phyloP scores from a whole-genome alignment of 805 yeast species.

The Metschnikowia arizonensis region DNA sequence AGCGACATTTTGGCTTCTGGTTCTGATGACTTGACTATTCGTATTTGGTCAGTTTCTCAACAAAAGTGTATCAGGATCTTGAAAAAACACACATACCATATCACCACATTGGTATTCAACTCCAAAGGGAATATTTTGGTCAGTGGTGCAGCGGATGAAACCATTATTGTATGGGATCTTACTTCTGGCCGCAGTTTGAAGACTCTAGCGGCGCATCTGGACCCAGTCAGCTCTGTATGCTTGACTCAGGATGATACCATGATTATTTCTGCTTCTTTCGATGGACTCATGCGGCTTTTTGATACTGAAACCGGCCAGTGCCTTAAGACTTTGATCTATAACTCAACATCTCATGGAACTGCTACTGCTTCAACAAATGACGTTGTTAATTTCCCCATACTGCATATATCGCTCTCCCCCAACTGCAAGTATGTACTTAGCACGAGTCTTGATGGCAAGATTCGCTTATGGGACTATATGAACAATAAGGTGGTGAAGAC shows the following conservation, averaged over 20 bases:
- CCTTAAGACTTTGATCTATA: constrained; percentile 80
- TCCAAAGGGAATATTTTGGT: constrained; percentile 72
- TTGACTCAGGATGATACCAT: constrained; percentile 76
- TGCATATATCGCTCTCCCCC: constrained; percentile 68
- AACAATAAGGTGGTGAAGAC: constrained; percentile 77
- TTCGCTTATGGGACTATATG: constrained; percentile 85
- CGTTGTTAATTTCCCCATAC: constrained; percentile 61
- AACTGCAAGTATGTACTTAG: constrained; percentile 78
- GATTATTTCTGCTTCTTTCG: constrained; percentile 82
- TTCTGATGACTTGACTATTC: constrained; percentile 77
- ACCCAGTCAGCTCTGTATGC: constrained; percentile 76
- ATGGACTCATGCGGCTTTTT: constrained; percentile 86
- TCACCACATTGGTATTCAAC: constrained; percentile 66
- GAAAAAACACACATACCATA: constrained; percentile 81
- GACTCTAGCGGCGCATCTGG: constrained; percentile 88
- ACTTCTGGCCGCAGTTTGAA: constrained; percentile 63
- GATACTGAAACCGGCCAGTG: constrained; percentile 90
- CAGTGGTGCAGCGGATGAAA: constrained; percentile 87
- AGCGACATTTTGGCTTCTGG: constrained; percentile 72
- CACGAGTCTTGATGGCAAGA: constrained; percentile 72
- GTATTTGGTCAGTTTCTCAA: constrained; percentile 61
- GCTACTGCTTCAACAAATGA: constrained; percentile 54
- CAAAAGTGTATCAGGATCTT: constrained; percentile 51
- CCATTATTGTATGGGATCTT: constrained; percentile 87
- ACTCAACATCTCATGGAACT: constrained; percentile 54